phyloP scores from a whole-genome alignment of 1,284 basidiomycete species.

The Microbotryum silenes-acaulis region DNA sequence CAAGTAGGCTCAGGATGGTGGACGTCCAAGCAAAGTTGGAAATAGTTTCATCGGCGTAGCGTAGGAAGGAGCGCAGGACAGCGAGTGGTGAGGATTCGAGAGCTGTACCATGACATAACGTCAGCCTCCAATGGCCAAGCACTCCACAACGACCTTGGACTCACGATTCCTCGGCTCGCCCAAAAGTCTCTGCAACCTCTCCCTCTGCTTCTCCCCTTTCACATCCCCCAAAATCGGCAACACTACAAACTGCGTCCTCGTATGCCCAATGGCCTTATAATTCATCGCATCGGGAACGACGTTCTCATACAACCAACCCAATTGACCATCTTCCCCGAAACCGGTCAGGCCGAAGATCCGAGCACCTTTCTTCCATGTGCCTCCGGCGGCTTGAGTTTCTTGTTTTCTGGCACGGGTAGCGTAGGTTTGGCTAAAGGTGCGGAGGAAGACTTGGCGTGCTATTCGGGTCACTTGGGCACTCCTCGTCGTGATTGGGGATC shows the following conservation, averaged over 20 bases:
- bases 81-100: neutral
- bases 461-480: neutral
- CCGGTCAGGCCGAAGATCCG: neutral
- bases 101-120: neutral
- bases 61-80: slow-evolving; percentile 2
- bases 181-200: neutral
- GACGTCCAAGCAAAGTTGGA: neutral
- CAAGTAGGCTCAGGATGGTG: neutral
- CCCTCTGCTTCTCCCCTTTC: neutral
- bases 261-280: neutral
- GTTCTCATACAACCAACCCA: slow-evolving; percentile 13
- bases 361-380: slow-evolving; percentile 3
- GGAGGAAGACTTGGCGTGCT: neutral
- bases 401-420: neutral
- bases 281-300: slow-evolving; percentile 1
- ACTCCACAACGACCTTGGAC: neutral
- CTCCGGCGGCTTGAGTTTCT: neutral
- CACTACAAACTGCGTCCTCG: slow-evolving; percentile 2
- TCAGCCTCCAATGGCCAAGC: neutral
- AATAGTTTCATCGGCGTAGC: neutral
- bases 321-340: neutral
- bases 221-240: neutral
- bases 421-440: neutral
- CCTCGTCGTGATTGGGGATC: too few species aligned
- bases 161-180: neutral